Conservation (phyloP, 768 basidiomycete genomes). For the Mycena venus region DNA sequence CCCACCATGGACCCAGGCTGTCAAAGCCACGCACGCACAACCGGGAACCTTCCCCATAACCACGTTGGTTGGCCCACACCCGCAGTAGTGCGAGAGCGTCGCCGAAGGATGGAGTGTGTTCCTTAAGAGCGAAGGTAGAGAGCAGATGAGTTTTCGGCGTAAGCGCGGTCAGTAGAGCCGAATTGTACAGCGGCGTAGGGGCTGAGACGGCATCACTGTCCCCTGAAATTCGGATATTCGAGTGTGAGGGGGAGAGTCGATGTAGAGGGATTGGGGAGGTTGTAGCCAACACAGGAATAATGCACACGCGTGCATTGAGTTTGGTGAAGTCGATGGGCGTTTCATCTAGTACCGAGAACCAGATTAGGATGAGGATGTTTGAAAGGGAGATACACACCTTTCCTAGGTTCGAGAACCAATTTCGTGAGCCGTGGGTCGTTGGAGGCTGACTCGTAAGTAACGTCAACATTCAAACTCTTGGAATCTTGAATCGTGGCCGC, state of each 20-base stretch:
- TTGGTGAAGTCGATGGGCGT: conserved; percentile 72
- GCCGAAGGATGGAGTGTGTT: conserved; percentile 72
- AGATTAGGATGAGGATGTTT: conserved; percentile 30
- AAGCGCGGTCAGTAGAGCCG: conserved; percentile 68
- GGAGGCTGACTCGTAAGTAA: conserved; percentile 68
- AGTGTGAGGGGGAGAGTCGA: conserved; percentile 80
- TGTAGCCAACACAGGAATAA: conserved; percentile 77
- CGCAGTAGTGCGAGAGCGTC: conserved; percentile 86
- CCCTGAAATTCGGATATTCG: conserved; percentile 60
- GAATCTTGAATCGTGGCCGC: conserved; percentile 69
- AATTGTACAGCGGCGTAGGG: conserved; percentile 87
- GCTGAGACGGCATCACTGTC: conserved; percentile 31
- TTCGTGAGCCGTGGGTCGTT: conserved; percentile 77
- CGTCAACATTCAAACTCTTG: conserved; percentile 67
- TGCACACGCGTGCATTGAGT: conserved; percentile 76
- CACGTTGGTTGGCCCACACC: conserved; percentile 92
- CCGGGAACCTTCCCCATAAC: conserved; percentile 72
- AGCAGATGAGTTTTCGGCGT: conserved; percentile 68
- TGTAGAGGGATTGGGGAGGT: conserved; percentile 75
- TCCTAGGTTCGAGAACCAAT: conserved; percentile 69
- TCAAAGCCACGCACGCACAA: conserved; percentile 80
- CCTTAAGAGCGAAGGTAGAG: conserved; percentile 63
- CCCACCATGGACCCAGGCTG: conserved; percentile 78
- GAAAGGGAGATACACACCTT: conserved; percentile 56
- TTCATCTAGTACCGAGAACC: conserved; percentile 61